Percentiles rank a stretch among this genome's conserved stretches.
These are phyloP conservation scores for Helianthus tuberosus DNA, from an alignment of 129 eudicot species.

Conservation along the genomic window DNA sequence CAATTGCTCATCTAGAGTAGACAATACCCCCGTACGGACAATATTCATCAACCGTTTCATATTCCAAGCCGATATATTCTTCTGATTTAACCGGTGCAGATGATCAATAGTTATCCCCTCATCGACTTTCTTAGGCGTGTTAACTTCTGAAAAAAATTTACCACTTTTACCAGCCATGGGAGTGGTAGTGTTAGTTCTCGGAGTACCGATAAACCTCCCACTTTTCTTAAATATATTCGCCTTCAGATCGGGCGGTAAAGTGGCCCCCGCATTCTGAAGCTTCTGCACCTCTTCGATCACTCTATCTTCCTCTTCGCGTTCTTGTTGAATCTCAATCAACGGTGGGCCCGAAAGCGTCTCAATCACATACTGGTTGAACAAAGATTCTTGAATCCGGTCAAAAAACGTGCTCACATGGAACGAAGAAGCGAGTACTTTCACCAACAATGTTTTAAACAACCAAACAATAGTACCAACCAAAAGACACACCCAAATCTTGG, in stretches of 20 bases:
- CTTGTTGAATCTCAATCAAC: conserved; percentile 42
- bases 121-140: conserved; percentile 46
- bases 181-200: conserved; percentile 40
- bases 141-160: conserved; percentile 43
- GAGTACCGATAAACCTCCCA: conserved; percentile 51
- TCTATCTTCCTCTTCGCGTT: conserved; percentile 57
- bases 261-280: conserved; percentile 65
- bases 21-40: conserved; percentile 61
- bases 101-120: conserved; percentile 68
- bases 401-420: conserved; percentile 64
- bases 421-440: conserved; percentile 56
- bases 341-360: conserved; percentile 62
- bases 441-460: conserved; percentile 51
- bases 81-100: conserved; percentile 70
- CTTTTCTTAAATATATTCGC: conserved; percentile 57
- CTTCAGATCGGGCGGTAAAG: conserved; percentile 64
- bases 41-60: conserved; percentile 84
- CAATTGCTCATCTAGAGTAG: conserved; percentile 74
- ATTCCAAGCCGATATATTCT: conserved; percentile 88
- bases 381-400: conserved; percentile 65
- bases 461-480: conserved; percentile 54
- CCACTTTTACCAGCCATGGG: conserved; percentile 47
- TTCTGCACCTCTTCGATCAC: conserved; percentile 60
- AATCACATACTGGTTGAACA: conserved; percentile 62
- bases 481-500: conserved; percentile 54